Evolutionary conservation across 1,284 basidiomycete genomes (phyloP), one percentile per base, ranked within the genome.

Genomic region (Ceratobasidium sp.): DNA sequence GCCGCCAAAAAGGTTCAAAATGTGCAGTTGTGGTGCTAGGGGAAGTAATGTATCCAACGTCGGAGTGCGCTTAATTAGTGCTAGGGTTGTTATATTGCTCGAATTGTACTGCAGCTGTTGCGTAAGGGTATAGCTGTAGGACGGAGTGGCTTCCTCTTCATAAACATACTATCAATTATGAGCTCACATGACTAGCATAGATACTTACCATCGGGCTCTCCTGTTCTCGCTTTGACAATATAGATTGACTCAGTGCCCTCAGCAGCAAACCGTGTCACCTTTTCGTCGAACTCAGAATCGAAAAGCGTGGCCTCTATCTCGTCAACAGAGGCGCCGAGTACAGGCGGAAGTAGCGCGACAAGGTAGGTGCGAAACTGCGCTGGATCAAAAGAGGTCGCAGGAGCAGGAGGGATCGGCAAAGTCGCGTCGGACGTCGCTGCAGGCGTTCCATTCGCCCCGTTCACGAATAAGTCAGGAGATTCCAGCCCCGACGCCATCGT

Each of bases 1-100:
- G 3, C 93, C 92, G 25, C 93, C 93, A 74, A 94, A 98, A 31
- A 98, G 84, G 74, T 96, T 97, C 58, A 98, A 83, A 71, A 98
- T 90, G 75, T 98, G 94, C 8, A 98, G 84, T 78, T 99, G 96
- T 6, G 86, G 82, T 2, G 93, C 88, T 3, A 98, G 85, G 0
- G 95, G 91, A 3, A 85, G 81, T 15, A 87, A 78, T 1, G 90
- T 86, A 79, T 98, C 96, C 53, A 98, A 85, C 0, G 86, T 89
- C 0, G 92, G 87, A 7, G 88, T 87, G 54, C 95, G 90, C 80
- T 98, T 98, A 83, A 99, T 97, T 77, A 98, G 85, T 35, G 95
- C 95, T 57, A 99, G 86, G 0, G 94, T 96, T 8, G 90, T 92
- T 68, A 90, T 84, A 80, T 93, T 88, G 42, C 87, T 86, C 10